Evolutionary conservation across 768 basidiomycete species (phyloP).

Genomic region (Amanita pseudoporphyria): DNA sequence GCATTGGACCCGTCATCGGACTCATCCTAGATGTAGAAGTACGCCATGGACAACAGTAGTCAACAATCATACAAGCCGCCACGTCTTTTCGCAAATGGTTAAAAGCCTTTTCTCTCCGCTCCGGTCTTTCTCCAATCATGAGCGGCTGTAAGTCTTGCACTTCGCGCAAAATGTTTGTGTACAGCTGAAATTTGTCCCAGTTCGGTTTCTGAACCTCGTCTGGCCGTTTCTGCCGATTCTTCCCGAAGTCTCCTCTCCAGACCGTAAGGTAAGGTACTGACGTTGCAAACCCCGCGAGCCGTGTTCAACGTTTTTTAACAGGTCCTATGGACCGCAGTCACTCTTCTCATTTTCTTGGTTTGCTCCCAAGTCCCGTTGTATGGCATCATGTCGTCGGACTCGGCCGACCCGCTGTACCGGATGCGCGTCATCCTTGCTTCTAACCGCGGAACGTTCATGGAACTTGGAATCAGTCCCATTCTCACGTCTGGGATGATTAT

Average conservation of each 20-base stretch:
- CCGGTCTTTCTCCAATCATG: slow-evolving; percentile 37
- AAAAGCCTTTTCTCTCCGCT: slow-evolving; percentile 11
- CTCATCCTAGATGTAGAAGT: not conserved
- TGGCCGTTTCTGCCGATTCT: slow-evolving; percentile 95
- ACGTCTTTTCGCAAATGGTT: slow-evolving; percentile 21
- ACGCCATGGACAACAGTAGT: not conserved
- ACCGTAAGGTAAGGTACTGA: slow-evolving; percentile 75
- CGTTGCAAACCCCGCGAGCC: slow-evolving; percentile 8
- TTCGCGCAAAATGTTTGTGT: not conserved
- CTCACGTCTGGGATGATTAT: slow-evolving; percentile 99
- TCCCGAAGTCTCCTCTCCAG: slow-evolving; percentile 95
- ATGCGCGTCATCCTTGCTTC: slow-evolving; percentile 99
- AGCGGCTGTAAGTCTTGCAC: slow-evolving; percentile 59
- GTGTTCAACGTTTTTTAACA: slow-evolving; percentile 42
- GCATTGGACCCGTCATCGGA: no score
- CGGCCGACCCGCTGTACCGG: slow-evolving; percentile 98
- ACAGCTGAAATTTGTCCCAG: slow-evolving; percentile 29
- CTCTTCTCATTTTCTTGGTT: slow-evolving; percentile 98
- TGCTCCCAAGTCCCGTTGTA: no score
- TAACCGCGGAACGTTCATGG: slow-evolving; percentile 98
- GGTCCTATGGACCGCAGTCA: slow-evolving; percentile 97
- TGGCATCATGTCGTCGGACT: slow-evolving; percentile 99
- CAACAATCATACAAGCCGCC: slow-evolving; percentile 27
- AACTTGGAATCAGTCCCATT: slow-evolving; percentile 96
- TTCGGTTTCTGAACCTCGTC: slow-evolving; percentile 96